These are phyloP conservation scores for Diplodia corticola DNA, from an alignment of 2,329 filamentous ascomycete genomes.

Conservation along the genomic window DNA sequence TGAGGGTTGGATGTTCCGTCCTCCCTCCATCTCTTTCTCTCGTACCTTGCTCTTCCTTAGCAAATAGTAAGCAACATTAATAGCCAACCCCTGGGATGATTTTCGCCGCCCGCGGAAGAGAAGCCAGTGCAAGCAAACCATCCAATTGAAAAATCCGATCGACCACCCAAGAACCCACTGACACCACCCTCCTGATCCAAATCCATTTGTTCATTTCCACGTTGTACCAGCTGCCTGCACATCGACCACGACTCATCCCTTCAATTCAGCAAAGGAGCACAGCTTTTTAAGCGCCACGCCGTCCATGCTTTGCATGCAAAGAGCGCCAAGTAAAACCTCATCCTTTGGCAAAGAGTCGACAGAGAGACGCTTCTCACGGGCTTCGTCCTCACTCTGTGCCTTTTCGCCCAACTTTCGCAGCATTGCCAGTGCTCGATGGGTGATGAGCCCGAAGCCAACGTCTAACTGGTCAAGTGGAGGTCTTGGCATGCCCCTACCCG, in stretches of 20 bases:
- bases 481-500: conserved; percentile 25
- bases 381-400: conserved; percentile 38
- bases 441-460: conserved; percentile 42
- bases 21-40: neutral
- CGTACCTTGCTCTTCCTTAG: neutral
- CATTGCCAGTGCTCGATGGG: conserved; percentile 49
- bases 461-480: conserved; percentile 37
- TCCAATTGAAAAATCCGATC: neutral
- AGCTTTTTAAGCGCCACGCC: conserved; percentile 46
- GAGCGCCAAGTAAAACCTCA: conserved; percentile 47
- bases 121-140: neutral
- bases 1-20: neutral
- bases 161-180: neutral
- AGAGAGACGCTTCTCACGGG: conserved; percentile 28
- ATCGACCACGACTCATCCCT: conserved; percentile 23
- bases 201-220: conserved; percentile 3
- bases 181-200: neutral
- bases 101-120: neutral
- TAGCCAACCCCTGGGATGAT: neutral
- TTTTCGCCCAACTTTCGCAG: conserved; percentile 50
- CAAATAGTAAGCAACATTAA: neutral
- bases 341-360: conserved; percentile 43
- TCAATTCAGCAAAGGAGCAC: conserved; percentile 41
- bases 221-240: neutral
- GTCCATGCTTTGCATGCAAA: conserved; percentile 48